A percentile compares a stretch with the other conserved stretches of the same genome.
These are phyloP conservation scores for Saccharum officinarum DNA, from an alignment of 176 grass and related monocot species.

Conservation along the genomic window DNA sequence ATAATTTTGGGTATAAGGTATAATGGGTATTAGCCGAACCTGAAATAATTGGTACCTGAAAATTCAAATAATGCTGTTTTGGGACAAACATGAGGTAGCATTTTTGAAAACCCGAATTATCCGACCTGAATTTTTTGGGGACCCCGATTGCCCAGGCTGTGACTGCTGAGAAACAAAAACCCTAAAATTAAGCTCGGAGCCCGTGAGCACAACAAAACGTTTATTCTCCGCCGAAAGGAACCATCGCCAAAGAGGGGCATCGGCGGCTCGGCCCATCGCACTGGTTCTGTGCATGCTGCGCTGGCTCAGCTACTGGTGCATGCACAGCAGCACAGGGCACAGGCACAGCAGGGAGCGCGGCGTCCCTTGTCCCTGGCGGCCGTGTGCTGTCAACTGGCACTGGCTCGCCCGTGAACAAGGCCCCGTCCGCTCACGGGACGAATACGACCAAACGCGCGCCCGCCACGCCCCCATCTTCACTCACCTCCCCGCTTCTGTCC, in stretches of 20 bases:
- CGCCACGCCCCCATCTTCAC: not conserved
- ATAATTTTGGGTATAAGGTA: no score
- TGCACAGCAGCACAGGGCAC: conserved; percentile 9
- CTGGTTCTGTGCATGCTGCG: not conserved
- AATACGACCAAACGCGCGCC: conserved; percentile 31
- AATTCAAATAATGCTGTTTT: no score
- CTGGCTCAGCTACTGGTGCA: not conserved
- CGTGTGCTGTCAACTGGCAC: conserved; percentile 24
- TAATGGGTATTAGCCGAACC: no score
- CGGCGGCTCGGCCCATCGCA: conserved; percentile 1
- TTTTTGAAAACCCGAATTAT: no score
- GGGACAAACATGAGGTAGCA: no score
- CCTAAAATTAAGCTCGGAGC: not conserved
- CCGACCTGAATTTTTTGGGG: no score
- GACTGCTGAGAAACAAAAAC: not conserved
- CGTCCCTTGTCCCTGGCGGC: not conserved
- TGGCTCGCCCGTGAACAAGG: conserved; percentile 23
- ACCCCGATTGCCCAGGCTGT: no score
- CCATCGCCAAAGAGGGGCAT: not conserved
- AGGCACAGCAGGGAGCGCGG: not conserved
- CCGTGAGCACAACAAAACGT: conserved; percentile 2
- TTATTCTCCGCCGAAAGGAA: not conserved
- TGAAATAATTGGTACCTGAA: no score
- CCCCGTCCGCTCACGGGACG: conserved; percentile 37
- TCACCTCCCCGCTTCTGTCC: not conserved